Evolutionary conservation across 2,329 filamentous ascomycete species (phyloP), one percentile per base, ranked within the genome.

Genomic region (Aspergillus udagawae): DNA sequence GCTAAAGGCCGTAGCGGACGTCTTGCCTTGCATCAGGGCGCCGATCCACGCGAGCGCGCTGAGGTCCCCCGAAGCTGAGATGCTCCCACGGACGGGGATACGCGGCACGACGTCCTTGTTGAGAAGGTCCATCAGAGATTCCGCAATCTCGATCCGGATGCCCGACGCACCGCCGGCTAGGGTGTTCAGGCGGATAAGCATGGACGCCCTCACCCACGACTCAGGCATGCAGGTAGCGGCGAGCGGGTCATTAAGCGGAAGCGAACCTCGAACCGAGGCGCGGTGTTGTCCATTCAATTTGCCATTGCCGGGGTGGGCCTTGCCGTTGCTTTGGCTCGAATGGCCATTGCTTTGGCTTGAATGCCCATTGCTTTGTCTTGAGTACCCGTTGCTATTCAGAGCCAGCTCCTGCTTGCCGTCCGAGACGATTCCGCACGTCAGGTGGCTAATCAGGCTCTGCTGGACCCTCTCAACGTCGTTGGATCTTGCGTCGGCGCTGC

Each of bases 401-500:
- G 4, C 25, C 25, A 25, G 25, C 25, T 25, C 25, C 25, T 25
- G 25, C 25, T 25, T 25, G 25, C 25, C 25, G 4, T 25, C 25
- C 4, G 25, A 4, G 25, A 25, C 25, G 25, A 25, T 25, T 25
- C 25, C 25, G 25, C 25, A 25, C 25, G 25, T 25, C 25, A 78
- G 76, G 59, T 83, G 80, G 65, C 86, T 84, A n/a, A 86, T 73
- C 7, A 87, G 70, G 0, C 80, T 79, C 12, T 77, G 75, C 67
- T 88, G 86, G 6, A 88, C 77, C 23, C 74, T 75, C 12, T 75
- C 62, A 32, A 80, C 70, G 23, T 81, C 68, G 4, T 77, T 73
- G 0, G 83, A 86, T 8, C 84, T 78, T 0, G 80, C 78, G 66
- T 88, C 83, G 17, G 86, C 86, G 53, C 81, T 86, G 27, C 85